phyloP scores from a whole-genome alignment of 345 rosid genomes.

The Bruguiera parviflora region DNA sequence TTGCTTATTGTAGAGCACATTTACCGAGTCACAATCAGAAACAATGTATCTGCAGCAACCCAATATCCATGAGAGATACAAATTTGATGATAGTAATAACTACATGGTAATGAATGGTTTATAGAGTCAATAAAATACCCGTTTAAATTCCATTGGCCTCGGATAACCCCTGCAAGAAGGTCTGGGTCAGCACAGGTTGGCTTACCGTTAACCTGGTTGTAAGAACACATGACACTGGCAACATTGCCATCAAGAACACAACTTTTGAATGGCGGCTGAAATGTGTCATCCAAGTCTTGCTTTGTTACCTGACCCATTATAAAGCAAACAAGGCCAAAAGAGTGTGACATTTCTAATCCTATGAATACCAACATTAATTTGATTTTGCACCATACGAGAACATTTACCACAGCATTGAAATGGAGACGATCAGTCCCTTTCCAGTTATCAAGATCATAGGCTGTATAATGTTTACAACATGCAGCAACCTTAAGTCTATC shows the following conservation, averaged over 20 bases:
- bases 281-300: constrained; percentile 92
- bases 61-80: background rate
- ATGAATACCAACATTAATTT: background rate
- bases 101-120: background rate
- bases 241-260: constrained; percentile 96
- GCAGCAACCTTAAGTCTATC: constrained; percentile 90
- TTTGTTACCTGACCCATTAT: constrained; percentile 59
- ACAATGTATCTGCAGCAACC: constrained; percentile 66
- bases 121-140: constrained; percentile 41
- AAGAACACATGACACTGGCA: constrained; percentile 97
- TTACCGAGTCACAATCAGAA: constrained; percentile 85
- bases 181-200: constrained; percentile 89
- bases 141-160: constrained; percentile 85
- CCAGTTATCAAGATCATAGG: constrained; percentile 90
- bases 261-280: constrained; percentile 94
- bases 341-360: background rate
- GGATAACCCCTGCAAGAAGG: constrained; percentile 63
- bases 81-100: background rate
- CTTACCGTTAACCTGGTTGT: constrained; percentile 84
- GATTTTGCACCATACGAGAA: background rate
- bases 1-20: constrained; percentile 52
- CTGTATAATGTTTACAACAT: constrained; percentile 93
- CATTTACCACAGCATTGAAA: constrained; percentile 72
- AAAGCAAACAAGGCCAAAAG: constrained; percentile 3
- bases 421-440: constrained; percentile 67